Evolutionary conservation across 2,329 filamentous ascomycete species (phyloP).

Genomic region (Dactylellina leptospora): DNA sequence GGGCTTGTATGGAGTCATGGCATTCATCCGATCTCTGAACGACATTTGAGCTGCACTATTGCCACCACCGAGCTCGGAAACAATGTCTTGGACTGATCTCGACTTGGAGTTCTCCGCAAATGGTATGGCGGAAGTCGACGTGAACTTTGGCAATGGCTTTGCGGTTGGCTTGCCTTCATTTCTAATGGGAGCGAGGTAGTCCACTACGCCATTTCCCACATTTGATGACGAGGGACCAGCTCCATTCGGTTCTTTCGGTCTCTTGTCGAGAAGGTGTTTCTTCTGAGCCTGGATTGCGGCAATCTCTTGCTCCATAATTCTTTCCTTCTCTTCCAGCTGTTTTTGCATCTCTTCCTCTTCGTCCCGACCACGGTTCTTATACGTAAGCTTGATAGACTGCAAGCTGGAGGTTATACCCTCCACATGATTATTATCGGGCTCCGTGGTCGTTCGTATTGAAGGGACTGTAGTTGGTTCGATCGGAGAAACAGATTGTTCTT

Average conservation of each 20-base stretch:
- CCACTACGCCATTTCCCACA: background rate
- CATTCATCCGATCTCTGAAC: conserved; percentile 32
- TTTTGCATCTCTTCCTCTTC: conserved; percentile 23
- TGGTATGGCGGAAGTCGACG: conserved; percentile 10
- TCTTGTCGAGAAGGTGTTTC: conserved; percentile 19
- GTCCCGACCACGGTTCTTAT: conserved; percentile 42
- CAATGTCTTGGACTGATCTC: background rate
- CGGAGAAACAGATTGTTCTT: conserved; percentile 19
- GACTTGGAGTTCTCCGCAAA: conserved; percentile 18
- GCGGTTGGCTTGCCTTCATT: conserved; percentile 11
- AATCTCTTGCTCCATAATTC: conserved; percentile 15
- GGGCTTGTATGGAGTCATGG: conserved; percentile 36
- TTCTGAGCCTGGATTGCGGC: conserved; percentile 19
- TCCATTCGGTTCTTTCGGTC: background rate
- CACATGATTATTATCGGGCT: conserved; percentile 61
- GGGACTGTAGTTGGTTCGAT: conserved; percentile 21
- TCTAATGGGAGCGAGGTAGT: background rate
- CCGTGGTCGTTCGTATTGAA: conserved; percentile 39
- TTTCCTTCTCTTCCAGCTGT: conserved; percentile 26
- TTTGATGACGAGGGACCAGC: background rate
- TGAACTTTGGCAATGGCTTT: conserved; percentile 14
- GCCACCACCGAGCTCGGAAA: background rate
- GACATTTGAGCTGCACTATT: background rate
- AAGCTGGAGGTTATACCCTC: conserved; percentile 69
- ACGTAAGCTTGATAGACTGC: conserved; percentile 70